phyloP scores from a whole-genome alignment of 176 grass and related monocot genomes.

The Eremochloa ophiuroides region DNA sequence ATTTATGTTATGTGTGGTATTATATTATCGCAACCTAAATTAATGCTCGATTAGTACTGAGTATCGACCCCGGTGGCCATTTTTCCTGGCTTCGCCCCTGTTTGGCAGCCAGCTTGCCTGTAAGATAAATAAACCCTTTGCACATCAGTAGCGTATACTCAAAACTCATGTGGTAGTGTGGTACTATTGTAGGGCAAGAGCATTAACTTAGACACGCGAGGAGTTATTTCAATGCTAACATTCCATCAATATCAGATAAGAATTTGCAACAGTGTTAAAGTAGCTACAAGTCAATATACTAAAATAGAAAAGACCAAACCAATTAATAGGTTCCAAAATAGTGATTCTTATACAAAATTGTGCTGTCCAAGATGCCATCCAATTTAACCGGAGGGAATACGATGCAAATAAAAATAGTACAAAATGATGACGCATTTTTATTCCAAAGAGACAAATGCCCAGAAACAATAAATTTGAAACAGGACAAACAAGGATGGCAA shows the following conservation, averaged over 20 bases:
- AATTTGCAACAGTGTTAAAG: background rate
- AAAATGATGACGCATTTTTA: background rate
- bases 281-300: background rate
- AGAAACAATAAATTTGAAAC: background rate
- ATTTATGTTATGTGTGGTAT: too few species aligned
- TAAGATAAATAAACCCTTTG: background rate
- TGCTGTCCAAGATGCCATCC: background rate
- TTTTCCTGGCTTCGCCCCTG: too few species aligned
- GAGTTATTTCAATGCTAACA: background rate
- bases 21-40: too few species aligned
- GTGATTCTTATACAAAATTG: background rate
- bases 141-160: background rate
- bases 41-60: too few species aligned
- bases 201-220: background rate
- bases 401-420: background rate
- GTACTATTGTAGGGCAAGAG: background rate
- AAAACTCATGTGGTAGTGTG: background rate
- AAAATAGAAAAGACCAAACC: background rate
- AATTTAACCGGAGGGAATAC: background rate
- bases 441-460: background rate
- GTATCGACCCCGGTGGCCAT: too few species aligned
- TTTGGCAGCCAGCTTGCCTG: slow-evolving; percentile 34
- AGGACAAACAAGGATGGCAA: background rate
- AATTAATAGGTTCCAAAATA: background rate
- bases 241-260: background rate